These are phyloP conservation scores for Oidiodendron maius DNA, from an alignment of 495 filamentous ascomycete genomes.

Conservation along the genomic window DNA sequence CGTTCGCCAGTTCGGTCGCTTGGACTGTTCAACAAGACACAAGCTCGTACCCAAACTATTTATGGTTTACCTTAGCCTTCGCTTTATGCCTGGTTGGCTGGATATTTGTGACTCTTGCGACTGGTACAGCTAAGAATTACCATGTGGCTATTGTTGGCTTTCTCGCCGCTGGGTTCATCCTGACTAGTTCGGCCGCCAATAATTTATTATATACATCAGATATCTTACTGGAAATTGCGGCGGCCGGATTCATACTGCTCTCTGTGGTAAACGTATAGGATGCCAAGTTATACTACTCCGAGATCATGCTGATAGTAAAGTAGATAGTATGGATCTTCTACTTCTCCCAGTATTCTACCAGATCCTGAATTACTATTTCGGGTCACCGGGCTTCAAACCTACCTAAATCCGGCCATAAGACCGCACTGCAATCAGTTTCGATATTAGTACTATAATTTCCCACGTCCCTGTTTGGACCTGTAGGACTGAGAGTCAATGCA, in stretches of 20 bases:
- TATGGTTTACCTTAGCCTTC: conserved; percentile 86
- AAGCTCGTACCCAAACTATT: conserved; percentile 66
- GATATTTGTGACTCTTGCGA: conserved; percentile 70
- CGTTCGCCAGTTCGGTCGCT: conserved; percentile 79
- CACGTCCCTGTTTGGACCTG: too few species aligned
- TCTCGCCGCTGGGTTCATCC: conserved; percentile 71
- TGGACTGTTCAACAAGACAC: conserved; percentile 48
- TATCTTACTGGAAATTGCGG: conserved; percentile 73
- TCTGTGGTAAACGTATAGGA: conserved; percentile 84
- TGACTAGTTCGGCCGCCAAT: conserved; percentile 79
- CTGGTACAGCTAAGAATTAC: conserved; percentile 76
- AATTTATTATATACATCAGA: conserved; percentile 64
- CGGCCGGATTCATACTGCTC: conserved; percentile 88
- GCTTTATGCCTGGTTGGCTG: conserved; percentile 77
- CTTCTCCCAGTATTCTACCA: too few species aligned
- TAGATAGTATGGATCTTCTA: not conserved
- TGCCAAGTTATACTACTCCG: conserved; percentile 11
- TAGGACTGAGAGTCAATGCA: too few species aligned
- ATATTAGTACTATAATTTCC: too few species aligned
- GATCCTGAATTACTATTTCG: too few species aligned
- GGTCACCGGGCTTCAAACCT: too few species aligned
- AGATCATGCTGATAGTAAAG: not conserved
- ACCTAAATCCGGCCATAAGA: too few species aligned
- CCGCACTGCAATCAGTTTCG: too few species aligned
- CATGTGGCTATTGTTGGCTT: conserved; percentile 91